Conservation (phyloP, 306 rosid genomes). For the Acmispon strigosus region DNA sequence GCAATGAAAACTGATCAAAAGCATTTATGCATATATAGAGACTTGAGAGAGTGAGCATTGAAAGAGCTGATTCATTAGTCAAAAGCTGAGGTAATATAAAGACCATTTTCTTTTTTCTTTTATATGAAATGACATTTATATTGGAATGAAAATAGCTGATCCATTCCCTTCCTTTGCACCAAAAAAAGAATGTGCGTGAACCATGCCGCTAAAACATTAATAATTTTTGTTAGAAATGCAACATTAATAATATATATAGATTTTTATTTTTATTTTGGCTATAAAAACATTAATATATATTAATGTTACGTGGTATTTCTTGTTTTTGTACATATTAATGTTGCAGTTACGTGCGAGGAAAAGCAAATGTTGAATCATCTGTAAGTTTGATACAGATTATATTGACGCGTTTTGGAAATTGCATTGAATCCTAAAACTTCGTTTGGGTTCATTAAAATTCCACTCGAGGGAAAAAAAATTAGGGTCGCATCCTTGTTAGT, state of each 20-base stretch:
- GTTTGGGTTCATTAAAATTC: no score
- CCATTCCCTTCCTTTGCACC: no score
- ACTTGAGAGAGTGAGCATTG: background rate
- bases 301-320: background rate
- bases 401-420: conserved; percentile 10
- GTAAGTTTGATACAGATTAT: background rate
- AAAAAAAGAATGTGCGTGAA: background rate
- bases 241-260: no score
- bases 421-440: background rate
- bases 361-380: background rate
- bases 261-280: no score
- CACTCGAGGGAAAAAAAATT: no score
- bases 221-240: no score
- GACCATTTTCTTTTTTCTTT: background rate
- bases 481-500: no score
- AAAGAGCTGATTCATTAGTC: background rate
- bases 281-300: no score
- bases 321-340: background rate
- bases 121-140: background rate
- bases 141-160: no score
- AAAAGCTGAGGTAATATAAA: background rate
- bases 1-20: background rate
- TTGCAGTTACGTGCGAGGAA: background rate
- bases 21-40: background rate
- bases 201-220: background rate